Base-by-base conservation (phyloP, 2,329 filamentous ascomycete genomes). In the Fusarium graminum region DNA sequence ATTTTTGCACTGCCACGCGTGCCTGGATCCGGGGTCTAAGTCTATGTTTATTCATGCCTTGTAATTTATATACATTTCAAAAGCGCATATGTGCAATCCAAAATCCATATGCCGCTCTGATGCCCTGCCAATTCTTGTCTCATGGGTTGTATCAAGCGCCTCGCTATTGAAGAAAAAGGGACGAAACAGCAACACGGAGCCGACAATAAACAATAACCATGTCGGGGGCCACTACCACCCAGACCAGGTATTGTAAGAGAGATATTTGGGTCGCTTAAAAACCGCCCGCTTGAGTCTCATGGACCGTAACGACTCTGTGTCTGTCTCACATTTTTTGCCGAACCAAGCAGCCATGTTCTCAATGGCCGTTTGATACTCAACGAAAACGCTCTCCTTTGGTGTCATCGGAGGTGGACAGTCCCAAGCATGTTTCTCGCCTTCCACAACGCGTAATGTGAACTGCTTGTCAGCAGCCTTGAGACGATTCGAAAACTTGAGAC, bases 401-500 rank as follows among this genome's bases (percentile, higher is more conserved):
- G 76, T 65, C 64, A 83, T 73, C 4, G 81, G 81, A 4, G 78
- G 76, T 1, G 81, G 81, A 41, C 82, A 82, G 61, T 84, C 82
- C 82, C 82, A 84, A 2, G 76, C 82, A 58, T 84, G 82, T 56
- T 79, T 79, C 66, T 83, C 81, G 11, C 77, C 78, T 34, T 79
- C 69, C 5, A 84, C 82, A 10, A 84, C 66, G n/a, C 82, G 80
- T 28, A 81, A 62, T 6, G 74, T 79, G 52, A 80, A 72, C 13
- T 69, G 62, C 61, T 77, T 78, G 9, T 75, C 70, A 11, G 70
- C 61, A 7, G 60, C 45, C 45, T 80, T 74, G 10, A 93, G 75
- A 19, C 89, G 81, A 50, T 87, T 81, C 12, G 86, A 83, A 64
- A 93, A 89, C 6, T 81, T 80, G 60, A 89, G 79, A 12, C 86